Evolutionary conservation across 495 filamentous ascomycete species (phyloP), one percentile per base, ranked within the genome.

Genomic region (Penicillium argentinense): DNA sequence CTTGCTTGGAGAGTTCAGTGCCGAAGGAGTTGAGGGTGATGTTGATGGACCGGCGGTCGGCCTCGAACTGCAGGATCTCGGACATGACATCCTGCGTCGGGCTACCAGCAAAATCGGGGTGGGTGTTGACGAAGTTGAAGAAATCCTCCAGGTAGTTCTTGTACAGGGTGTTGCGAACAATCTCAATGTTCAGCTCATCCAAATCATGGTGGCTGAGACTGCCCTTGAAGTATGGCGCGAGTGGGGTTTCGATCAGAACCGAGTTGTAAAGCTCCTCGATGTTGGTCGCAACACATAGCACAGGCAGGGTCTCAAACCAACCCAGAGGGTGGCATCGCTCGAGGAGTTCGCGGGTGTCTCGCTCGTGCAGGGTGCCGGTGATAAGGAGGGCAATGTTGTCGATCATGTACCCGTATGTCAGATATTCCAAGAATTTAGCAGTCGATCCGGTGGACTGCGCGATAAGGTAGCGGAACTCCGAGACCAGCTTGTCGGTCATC

Each of bases 391-490:
- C 95, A 29, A 99, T 90, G 65, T 99, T 99, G 71, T 99, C 93
- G 69, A 99, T 99, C 93, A 99, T 99, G 76, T 99, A 99, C 36
- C 89, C 91, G 60, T 99, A 97, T 9, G 92, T 97, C 44, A 99
- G 73, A 67, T 96, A 99, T 61, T 96, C 89, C 73, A 97, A 85
- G 67, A 99, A 99, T 57, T 88, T 89, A 39, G 91, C 85, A 16
- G 96, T 81, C 0, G 89, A 87, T 5, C 93, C 95, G 4, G 87
- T 87, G 12, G 95, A 85, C 62, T 97, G 95, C 29, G 89, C 89
- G 55, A 91, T 85, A 40, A 99, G 75, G 64, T 99, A 99, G 49
- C 90, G 85, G 71, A 99, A 99, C 65, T 99, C 95, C 43, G 91
- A 83, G 57, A 97, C 90, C 56, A 99, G 82, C 78, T 99, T 99